Base-by-base conservation (phyloP, 768 basidiomycete genomes). In the Lenzites betulinus region DNA sequence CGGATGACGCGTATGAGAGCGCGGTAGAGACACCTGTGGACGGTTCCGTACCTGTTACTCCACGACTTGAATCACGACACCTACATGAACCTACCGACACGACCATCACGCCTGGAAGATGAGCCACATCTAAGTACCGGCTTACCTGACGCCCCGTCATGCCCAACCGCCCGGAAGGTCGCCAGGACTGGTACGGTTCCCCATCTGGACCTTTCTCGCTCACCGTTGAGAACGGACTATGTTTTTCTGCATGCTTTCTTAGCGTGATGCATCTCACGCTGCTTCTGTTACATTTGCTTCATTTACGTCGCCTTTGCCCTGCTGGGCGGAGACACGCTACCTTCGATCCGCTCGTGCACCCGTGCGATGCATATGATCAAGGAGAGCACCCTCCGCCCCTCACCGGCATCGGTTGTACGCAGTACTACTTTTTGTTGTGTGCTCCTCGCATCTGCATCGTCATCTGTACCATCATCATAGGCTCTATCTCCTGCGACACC, bases 81-180 rank as follows among this genome's bases (percentile, higher is more conserved):
- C 3, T 60, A 38, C 59, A 48, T 18, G 64, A 68, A 46, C 52
- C 30, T 22, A 62, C 65, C 20, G 67, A 65, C 46, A 63, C 41
- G 60, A 66, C 60, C 35, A 41, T 62, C 28, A 58, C 57, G 62
- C 55, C 59, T n/a, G 51, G 43, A 28, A 46, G 56, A 48, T 53
- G 56, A 58, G 25, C 59, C 18, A 35, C 15, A 15, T 4, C 30
- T 8, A 39, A 3, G 36, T 25, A 30, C 18, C 43, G 41, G 11
- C 20, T 44, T 39, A n/a, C 22, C 23, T 47, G 44, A 39, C 30
- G 9, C 20, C 43, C 18, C 38, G 11, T 3, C 30, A 15, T 28
- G 15, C 33, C 2, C 28, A 25, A 16, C 16, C 41, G 16, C 28
- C 36, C 22, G 18, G 9, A 13, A 16, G 48, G 48, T 50, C 56